Conservation (phyloP, 257 asterid genomes). For the Lycium ferocissimum region DNA sequence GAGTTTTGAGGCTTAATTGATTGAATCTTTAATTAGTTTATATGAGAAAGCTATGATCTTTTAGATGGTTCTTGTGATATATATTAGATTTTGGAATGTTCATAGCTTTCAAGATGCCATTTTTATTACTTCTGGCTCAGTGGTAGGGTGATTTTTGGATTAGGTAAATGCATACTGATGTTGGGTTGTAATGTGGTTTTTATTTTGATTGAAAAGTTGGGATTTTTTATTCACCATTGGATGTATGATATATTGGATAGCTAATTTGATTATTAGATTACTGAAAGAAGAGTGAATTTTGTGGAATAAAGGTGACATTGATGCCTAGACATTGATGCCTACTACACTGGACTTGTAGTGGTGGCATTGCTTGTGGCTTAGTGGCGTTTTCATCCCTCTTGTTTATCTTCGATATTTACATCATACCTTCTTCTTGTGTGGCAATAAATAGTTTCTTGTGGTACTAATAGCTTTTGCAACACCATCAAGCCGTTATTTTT, state of each 20-base stretch:
- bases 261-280: slow-evolving; percentile 19
- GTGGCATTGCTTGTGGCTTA: background rate
- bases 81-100: background rate
- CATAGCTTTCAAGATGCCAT: background rate
- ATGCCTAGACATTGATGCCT: background rate
- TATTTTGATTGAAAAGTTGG: background rate
- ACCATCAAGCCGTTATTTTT: background rate
- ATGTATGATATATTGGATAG: background rate
- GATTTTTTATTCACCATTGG: background rate
- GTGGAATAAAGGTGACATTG: background rate
- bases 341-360: background rate
- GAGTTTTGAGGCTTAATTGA: background rate
- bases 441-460: background rate
- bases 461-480: background rate
- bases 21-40: background rate
- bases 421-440: background rate
- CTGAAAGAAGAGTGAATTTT: background rate
- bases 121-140: background rate
- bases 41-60: background rate
- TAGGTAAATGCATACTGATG: background rate
- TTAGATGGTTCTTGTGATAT: background rate
- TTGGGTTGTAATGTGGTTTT: background rate
- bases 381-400: background rate
- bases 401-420: background rate
- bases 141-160: background rate